These are phyloP conservation scores for Epichloe aotearoae DNA, from an alignment of 2,329 filamentous ascomycete species.

Conservation along the genomic window DNA sequence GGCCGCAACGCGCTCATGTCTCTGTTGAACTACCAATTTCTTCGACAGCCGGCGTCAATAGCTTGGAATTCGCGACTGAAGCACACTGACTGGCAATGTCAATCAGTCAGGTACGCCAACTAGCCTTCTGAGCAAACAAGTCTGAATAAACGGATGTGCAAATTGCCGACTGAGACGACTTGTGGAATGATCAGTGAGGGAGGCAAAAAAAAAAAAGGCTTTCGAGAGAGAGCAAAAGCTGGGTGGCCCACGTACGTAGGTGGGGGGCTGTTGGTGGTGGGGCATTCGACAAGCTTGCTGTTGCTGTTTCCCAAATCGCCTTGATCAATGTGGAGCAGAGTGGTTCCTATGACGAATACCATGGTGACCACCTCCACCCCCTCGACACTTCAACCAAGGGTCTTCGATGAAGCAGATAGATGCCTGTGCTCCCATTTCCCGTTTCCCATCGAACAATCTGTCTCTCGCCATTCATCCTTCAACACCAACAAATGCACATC, in stretches of 20 bases:
- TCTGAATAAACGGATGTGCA: too few species aligned
- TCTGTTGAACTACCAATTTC: neutral
- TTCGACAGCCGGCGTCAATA: neutral
- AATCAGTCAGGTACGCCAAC: too few species aligned
- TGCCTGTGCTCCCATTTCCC: too few species aligned
- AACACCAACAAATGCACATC: too few species aligned
- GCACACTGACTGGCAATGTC: too few species aligned
- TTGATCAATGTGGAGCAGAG: slow-evolving; percentile 1
- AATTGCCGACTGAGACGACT: neutral
- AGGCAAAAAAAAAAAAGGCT: neutral
- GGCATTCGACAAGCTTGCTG: neutral
- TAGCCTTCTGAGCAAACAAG: neutral
- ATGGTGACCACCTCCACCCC: too few species aligned
- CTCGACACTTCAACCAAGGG: neutral
- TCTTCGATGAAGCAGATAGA: neutral
- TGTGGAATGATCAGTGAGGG: neutral
- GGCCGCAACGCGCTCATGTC: slow-evolving; percentile 35
- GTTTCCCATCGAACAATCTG: too few species aligned
- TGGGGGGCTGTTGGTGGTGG: neutral
- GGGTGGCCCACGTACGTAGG: neutral
- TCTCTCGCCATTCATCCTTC: too few species aligned
- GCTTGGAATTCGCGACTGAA: neutral
- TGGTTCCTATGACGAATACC: slow-evolving; percentile 4
- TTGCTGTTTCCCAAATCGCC: too few species aligned
- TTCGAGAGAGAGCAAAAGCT: neutral